Percentiles rank a stretch among this genome's conserved stretches.
These are phyloP conservation scores for Sporodiniella umbellata DNA, from an alignment of 371 early-diverging fungal species.

Conservation along the genomic window DNA sequence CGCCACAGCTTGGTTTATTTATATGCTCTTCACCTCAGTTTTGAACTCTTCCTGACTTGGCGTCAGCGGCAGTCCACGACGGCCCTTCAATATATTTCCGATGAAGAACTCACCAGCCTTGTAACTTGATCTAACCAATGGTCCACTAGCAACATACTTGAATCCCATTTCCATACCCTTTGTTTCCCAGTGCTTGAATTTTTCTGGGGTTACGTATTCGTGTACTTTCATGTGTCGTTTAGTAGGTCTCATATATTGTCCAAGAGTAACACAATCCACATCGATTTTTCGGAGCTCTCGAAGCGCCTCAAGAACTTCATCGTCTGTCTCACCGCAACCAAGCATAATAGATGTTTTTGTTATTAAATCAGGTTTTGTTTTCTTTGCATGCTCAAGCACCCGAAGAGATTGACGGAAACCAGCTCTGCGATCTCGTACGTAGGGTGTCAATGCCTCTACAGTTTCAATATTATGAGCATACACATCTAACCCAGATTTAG, in stretches of 20 bases:
- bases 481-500: constrained; percentile 90
- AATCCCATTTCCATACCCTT: constrained; percentile 89
- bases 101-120: constrained; percentile 98
- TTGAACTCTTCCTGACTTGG: constrained; percentile 1
- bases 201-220: constrained; percentile 92
- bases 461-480: constrained; percentile 99
- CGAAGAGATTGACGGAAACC: constrained; percentile 88
- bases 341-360: constrained; percentile 98
- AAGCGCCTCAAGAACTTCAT: constrained; percentile 86
- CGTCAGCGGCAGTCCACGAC: constrained; percentile 37
- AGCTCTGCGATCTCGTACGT: constrained; percentile 94
- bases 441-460: constrained; percentile 86
- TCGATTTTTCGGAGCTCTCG: constrained; percentile 78
- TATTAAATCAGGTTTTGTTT: constrained; percentile 70
- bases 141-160: constrained; percentile 94
- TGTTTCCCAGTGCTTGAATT: constrained; percentile 88
- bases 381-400: constrained; percentile 89
- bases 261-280: constrained; percentile 96
- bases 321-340: constrained; percentile 95
- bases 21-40: neutral
- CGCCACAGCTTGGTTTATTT: too few relatives aligned
- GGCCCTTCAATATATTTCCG: constrained; percentile 75
- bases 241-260: constrained; percentile 99
- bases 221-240: constrained; percentile 97
- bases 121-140: constrained; percentile 93